Base-by-base conservation (phyloP, 2,329 filamentous ascomycete genomes). In the Penicillium sp. region DNA sequence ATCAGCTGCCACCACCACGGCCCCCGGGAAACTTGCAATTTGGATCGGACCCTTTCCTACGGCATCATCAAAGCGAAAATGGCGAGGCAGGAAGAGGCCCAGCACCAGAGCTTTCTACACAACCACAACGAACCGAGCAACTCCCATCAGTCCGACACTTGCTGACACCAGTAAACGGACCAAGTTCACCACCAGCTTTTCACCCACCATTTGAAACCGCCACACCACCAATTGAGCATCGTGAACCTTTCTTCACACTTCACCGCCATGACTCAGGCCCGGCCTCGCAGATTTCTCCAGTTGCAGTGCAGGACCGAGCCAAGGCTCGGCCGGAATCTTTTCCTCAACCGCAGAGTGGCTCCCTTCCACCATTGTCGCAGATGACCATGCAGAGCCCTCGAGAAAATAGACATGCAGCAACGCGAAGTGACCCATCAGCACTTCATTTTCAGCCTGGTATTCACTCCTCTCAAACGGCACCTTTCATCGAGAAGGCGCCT, bases 71-170 rank as follows among this genome's bases (percentile, higher is more conserved):
- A 27, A 32, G 41, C 39, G 55, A 59, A 22, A 47, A 45, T 44
- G 30, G 38, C 9, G 53, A 62, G 13, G 29, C 47, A 17, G 43
- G 45, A 33, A 50, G 46, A 29, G 30, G 30, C 2, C 18, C 35
- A 9, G 9, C 23, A 26, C 38, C 47, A 14, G 48, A 47, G 11
- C 14, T 44, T 27, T 9, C 39, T 30, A 22, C 48, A 42, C 37
- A 43, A 43, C 32, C 36, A 22, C 38, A 35, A 32, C 39, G 36
- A 17, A 56, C 47, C 11, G 57, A 62, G 34, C 59, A 60, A 35
- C 52, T 68, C 8, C 65, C 65, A 11, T 60, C 65, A 6, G 63
- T 68, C 23, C 62, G 61, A 29, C 62, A 66, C 39, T 47, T 68
- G 29, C 48, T 68, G 33, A 65, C 61, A 1, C 62, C 63, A 2